These are phyloP conservation scores for thale cress (Arabidopsis thaliana) DNA, from an alignment of 345 rosid species.

Conservation along the genomic window DNA sequence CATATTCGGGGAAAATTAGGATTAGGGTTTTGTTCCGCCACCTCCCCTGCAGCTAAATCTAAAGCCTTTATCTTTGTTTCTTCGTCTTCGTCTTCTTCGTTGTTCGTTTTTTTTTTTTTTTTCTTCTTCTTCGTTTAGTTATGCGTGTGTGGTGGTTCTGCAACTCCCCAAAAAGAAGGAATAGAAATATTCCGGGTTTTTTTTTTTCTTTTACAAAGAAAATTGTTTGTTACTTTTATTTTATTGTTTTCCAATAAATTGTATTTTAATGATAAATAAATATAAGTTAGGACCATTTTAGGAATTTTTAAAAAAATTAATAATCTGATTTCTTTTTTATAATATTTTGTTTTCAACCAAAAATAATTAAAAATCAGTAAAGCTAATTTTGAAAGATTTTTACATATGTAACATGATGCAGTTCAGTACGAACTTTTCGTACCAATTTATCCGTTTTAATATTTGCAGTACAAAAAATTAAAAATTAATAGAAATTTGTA, in stretches of 20 bases:
- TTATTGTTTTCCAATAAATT: neutral
- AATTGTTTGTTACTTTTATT: constrained; percentile 10
- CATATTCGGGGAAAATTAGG: constrained; percentile 49
- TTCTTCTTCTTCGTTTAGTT: constrained; percentile 1
- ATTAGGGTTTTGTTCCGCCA: constrained; percentile 39
- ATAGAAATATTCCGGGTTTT: constrained; percentile 33
- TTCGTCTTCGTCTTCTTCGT: constrained; percentile 13
- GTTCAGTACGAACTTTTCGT: too few species aligned
- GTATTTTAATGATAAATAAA: neutral
- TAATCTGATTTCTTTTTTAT: neutral
- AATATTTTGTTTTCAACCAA: too few species aligned
- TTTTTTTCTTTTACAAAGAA: neutral
- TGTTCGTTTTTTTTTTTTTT: constrained; percentile 3
- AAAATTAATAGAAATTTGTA: too few species aligned
- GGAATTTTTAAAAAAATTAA: neutral
- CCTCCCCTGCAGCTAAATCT: constrained; percentile 31
- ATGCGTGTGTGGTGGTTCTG: constrained; percentile 47
- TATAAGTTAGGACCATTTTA: neutral
- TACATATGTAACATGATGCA: too few species aligned
- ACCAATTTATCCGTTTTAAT: too few species aligned
- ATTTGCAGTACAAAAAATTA: too few species aligned
- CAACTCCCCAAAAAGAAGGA: constrained; percentile 41
- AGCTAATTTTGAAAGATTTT: too few species aligned
- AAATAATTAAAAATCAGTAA: too few species aligned
- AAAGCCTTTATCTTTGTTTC: constrained; percentile 17